A percentile compares a stretch with the other conserved stretches of the same genome.
These are phyloP conservation scores for Phytophthora crassamura DNA, from an alignment of 352 stramenopile species.

Conservation along the genomic window DNA sequence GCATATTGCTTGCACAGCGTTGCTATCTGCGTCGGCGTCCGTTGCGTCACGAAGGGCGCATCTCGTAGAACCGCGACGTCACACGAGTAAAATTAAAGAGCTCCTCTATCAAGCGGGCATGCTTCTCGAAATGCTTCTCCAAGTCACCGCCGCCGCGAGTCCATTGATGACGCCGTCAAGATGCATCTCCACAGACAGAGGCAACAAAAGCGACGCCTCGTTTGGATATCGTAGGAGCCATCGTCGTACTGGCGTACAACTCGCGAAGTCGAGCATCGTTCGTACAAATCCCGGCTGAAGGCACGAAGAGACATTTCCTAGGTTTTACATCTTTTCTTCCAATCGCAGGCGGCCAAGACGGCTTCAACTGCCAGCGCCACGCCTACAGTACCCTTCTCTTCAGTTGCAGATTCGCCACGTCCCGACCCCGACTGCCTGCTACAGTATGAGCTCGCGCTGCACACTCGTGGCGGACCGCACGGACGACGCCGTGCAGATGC, in stretches of 20 bases:
- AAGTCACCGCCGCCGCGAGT: no score
- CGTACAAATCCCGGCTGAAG: not conserved
- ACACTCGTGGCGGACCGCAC: slow-evolving; percentile 76
- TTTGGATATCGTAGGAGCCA: not conserved
- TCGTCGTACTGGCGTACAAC: no score
- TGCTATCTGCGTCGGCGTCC: not conserved
- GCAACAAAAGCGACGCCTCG: no score
- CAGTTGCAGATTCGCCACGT: slow-evolving; percentile 30
- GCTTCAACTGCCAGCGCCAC: slow-evolving; percentile 7
- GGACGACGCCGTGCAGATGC: slow-evolving; percentile 78
- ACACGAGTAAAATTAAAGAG: not conserved
- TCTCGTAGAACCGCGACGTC: slow-evolving; percentile 11
- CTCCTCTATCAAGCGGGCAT: no score
- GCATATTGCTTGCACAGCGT: no score
- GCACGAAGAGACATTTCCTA: slow-evolving; percentile 12
- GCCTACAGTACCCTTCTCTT: slow-evolving; percentile 1
- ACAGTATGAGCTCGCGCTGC: slow-evolving; percentile 62
- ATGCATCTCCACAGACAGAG: no score
- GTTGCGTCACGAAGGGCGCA: not conserved
- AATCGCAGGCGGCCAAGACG: slow-evolving; percentile 19
- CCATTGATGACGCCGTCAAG: no score
- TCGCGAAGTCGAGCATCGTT: slow-evolving; percentile 1
- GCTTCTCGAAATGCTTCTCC: no score
- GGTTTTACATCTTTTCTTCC: slow-evolving; percentile 7
- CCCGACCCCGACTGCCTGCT: not conserved